Evolutionary conservation across 2,329 filamentous ascomycete genomes (phyloP).

Genomic region (Geosmithia flava): DNA sequence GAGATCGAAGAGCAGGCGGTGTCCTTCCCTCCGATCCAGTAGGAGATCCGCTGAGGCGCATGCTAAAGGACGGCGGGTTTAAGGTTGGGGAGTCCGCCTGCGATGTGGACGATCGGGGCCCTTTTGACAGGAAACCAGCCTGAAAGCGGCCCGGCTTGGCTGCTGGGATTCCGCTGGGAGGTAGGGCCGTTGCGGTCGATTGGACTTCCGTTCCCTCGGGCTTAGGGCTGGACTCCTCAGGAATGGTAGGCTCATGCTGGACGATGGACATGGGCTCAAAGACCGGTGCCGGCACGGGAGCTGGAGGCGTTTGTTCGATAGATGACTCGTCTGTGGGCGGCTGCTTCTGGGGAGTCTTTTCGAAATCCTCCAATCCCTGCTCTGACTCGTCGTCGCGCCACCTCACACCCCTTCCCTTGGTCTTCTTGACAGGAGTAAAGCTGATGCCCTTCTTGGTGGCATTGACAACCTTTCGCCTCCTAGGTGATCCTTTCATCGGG

Average conservation of each 20-base stretch:
- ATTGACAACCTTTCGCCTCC: slow-evolving; percentile 57
- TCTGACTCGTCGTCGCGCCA: slow-evolving; percentile 87
- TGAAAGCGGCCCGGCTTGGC: slow-evolving; percentile 69
- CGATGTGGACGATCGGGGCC: slow-evolving; percentile 23
- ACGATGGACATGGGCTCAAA: slow-evolving; percentile 2
- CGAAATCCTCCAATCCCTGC: slow-evolving; percentile 80
- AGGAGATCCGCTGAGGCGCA: slow-evolving; percentile 31
- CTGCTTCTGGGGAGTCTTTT: slow-evolving; percentile 71
- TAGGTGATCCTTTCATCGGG: slow-evolving; percentile 68
- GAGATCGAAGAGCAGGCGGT: slow-evolving; percentile 27
- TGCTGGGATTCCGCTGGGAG: slow-evolving; percentile 9
- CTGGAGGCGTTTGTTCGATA: slow-evolving; percentile 18
- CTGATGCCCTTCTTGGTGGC: slow-evolving; percentile 54
- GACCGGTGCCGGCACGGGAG: slow-evolving; percentile 23
- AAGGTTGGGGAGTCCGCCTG: slow-evolving; percentile 49
- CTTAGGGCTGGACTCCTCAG: slow-evolving; percentile 44
- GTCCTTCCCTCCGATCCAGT: slow-evolving; percentile 1
- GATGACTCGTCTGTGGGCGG: slow-evolving; percentile 38
- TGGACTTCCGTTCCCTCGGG: slow-evolving; percentile 37
- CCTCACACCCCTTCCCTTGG: slow-evolving; percentile 61
- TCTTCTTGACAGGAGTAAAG: slow-evolving; percentile 72
- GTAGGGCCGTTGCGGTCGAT: background rate
- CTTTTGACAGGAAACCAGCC: slow-evolving; percentile 67
- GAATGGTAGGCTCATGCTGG: slow-evolving; percentile 5
- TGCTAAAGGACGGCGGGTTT: slow-evolving; percentile 40